Conservation (phyloP, 2,329 filamentous ascomycete genomes). For the Ilyonectria destructans region DNA sequence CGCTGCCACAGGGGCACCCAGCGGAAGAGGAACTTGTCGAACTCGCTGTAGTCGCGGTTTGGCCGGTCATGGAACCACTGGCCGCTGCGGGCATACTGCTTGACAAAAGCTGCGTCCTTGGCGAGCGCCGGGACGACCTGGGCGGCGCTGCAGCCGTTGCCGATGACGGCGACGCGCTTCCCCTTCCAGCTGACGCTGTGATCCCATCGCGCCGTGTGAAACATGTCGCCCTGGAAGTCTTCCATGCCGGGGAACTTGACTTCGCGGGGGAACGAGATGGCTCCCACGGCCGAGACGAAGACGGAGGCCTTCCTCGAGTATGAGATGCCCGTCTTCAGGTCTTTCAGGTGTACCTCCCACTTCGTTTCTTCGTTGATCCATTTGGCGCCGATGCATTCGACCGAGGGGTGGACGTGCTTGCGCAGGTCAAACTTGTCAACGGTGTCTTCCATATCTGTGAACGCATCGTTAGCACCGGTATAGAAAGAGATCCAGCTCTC, state of each 20-base stretch:
- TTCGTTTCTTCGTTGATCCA: conserved; percentile 37
- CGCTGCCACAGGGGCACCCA: conserved; percentile 27
- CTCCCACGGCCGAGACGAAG: conserved; percentile 51
- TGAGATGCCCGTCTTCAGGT: conserved; percentile 34
- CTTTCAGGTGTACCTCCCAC: conserved; percentile 43
- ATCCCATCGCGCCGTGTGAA: conserved; percentile 57
- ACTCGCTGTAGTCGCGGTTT: conserved; percentile 21
- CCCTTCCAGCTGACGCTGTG: conserved; percentile 45
- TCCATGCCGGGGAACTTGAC: conserved; percentile 51
- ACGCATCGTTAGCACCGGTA: conserved; percentile 3
- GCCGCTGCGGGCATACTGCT: conserved; percentile 38
- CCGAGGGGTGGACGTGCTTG: conserved; percentile 38
- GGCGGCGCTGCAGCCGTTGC: conserved; percentile 55
- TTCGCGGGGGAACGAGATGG: conserved; percentile 45
- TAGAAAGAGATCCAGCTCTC: no score
- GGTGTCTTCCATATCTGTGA: conserved; percentile 37
- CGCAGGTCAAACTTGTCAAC: conserved; percentile 46
- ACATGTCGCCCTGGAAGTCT: conserved; percentile 53
- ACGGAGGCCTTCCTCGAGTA: conserved; percentile 40
- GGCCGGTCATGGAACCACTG: conserved; percentile 42
- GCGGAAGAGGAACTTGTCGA: conserved; percentile 28
- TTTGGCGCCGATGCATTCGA: conserved; percentile 44
- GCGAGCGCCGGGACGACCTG: conserved; percentile 56
- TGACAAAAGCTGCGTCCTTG: conserved; percentile 37
- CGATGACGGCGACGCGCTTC: conserved; percentile 57